Evolutionary conservation across 148 eudicot species (phyloP), one percentile per base, ranked within the genome.

Genomic region (Fagopyrum esculentum): DNA sequence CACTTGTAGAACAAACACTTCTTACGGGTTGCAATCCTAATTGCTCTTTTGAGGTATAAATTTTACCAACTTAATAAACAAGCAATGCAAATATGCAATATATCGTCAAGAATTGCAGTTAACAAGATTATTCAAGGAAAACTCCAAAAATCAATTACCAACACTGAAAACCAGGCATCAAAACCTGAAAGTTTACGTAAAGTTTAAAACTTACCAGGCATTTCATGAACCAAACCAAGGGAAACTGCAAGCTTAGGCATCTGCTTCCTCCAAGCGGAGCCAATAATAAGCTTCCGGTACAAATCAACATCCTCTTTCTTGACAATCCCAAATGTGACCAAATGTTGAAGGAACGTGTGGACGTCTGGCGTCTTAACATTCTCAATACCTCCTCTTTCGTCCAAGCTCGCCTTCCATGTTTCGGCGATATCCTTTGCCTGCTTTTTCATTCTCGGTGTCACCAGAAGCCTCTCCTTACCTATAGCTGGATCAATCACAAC

Each of bases 201-300:
- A 30, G 15, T 72, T 72, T 8, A 50, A 35, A 12, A 54, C 16
- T 63, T 88, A 96, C 99, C 99, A 75, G 99, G 95, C 99, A 96
- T 96, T 71, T 87, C 84, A 77, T 90, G 90, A 51, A 86, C 87
- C 44, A 92, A 81, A 1, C 99, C 99, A 60, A 96, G 98, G 0
- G 98, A 89, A 64, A 96, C 85, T 64, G 99, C 99, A 49, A 96
- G 98, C 80, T 90, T 96, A 15, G 99, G 99, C 99, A 92, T 96
- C 83, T 96, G 99, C 83, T 93, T 96, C 85, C 99, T 75, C 98
- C 99, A 92, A 77, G 99, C 99, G 45, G 98, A 96, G 0, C 85
- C 98, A 76, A 96, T 89, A 81, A 96, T 92, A 61, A 96, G 98
- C 88, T 88, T 90, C 79, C 97, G 80, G 70, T 96, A 96, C 78